Percentiles rank a stretch among this genome's conserved stretches.
Conservation (phyloP, 164 flowering plant genomes). For the Piper longum region DNA sequence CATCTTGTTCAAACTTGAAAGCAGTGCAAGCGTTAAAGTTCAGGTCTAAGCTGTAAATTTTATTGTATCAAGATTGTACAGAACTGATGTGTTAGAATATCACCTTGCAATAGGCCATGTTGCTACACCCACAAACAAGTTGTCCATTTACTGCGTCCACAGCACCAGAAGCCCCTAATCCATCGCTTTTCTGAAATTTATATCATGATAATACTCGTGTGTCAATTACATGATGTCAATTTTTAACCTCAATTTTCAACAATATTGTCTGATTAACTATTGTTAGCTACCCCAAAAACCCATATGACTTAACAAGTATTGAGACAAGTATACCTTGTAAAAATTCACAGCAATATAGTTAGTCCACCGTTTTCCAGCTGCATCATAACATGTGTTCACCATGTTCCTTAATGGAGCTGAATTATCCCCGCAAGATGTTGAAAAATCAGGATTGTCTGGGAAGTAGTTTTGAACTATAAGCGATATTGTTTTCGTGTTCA, state of each 20-base stretch:
- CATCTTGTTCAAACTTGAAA: no score
- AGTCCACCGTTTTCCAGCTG: conserved; percentile 71
- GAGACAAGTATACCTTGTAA: conserved; percentile 42
- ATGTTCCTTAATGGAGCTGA: conserved; percentile 54
- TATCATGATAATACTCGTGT: background rate
- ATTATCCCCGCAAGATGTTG: conserved; percentile 50
- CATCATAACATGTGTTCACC: conserved; percentile 56
- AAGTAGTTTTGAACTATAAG: conserved; percentile 61
- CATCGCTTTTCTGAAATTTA: conserved; percentile 70
- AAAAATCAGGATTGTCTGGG: conserved; percentile 27
- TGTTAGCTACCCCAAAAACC: no score
- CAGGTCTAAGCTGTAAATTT: background rate
- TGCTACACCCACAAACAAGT: conserved; percentile 58
- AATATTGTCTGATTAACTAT: no score
- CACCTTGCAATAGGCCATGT: conserved; percentile 69
- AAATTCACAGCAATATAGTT: conserved; percentile 83
- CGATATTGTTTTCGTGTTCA: conserved; percentile 50
- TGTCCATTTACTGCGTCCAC: conserved; percentile 71
- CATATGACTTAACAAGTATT: background rate
- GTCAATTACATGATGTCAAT: no score
- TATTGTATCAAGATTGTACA: background rate
- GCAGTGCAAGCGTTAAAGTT: no score
- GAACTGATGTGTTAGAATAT: background rate
- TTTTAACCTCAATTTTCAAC: no score
- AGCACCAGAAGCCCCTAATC: conserved; percentile 73